Base-by-base conservation (phyloP, 805 yeast genomes). In the Monosporozyma aerobia region DNA sequence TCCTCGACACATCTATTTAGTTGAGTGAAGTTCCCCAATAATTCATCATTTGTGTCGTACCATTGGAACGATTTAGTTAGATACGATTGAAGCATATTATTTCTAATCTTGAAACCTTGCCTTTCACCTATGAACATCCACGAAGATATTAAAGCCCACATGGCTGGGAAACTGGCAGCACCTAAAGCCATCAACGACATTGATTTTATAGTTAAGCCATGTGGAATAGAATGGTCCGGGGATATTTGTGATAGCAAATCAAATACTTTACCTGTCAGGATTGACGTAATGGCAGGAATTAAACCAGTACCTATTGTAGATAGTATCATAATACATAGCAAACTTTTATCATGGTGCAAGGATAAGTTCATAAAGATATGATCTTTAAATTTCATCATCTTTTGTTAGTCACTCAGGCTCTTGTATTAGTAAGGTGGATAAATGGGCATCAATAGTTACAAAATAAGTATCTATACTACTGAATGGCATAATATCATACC, bases 71-170 rank as follows among this genome's bases (percentile, higher is more conserved):
- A 70, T 54, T 77, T 58, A 9, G 51, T 44, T 16, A 87, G 55
- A 29, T 85, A 67, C 0, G 77, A 69, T 1, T 59, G 49, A 48
- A 78, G 76, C 3, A 88, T 54, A 3, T 55, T 49, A 2, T 56
- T 49, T 53, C 96, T 72, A 0, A 84, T 81, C 47, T 83, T 69
- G 9, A 70, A 58, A 47, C 82, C 87, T 56, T 85, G 89, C 11
- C 72, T 68, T 65, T 87, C 96, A 7, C 96, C 96, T 46, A 85
- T 70, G 7, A 69, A 59, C 77, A 82, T 77, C 87, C 95, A 90
- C 0, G 73, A 59, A 1, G 76, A 62, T 7, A 85, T 74, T 3
- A 84, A 80, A 0, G 74, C 44, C 83, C 89, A 82, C 46, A 72
- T 67, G 3, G 73, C 54, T 0, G 77, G 59, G 6, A 77, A 61